Evolutionary conservation across 306 rosid genomes (phyloP), one percentile per base, ranked within the genome.

Genomic region (Fragaria iinumae): DNA sequence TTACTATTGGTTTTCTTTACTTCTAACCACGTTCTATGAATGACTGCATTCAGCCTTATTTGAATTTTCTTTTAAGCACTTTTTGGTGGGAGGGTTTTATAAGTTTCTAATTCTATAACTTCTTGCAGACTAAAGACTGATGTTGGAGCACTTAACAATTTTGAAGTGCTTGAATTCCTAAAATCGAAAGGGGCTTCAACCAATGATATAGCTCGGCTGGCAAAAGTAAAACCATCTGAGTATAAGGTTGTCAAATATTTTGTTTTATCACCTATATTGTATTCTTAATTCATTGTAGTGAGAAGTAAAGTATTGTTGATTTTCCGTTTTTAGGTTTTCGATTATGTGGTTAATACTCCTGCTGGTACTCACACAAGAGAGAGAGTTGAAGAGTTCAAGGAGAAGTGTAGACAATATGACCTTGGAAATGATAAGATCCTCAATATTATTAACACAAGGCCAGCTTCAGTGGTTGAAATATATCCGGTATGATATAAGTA

Each of bases 381-480:
- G 81, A 71, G 47, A 71, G 49, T 91, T 80, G 36, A 57, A 8
- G 91, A 84, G 57, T 91, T 91, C 83, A 53, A 86, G 74, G 80
- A 67, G 36, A 83, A 78, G 74, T 83, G 86, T 78, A 87, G 75
- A 73, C 75, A 29, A 38, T 86, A 77, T 78, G 88, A 86, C 70
- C 90, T 94, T 38, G 91, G 93, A 16, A 84, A 90, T 84, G 90
- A 93, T 59, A 96, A 88, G 86, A 39, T 94, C 78, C 87, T 94
- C 67, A 94, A 94, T 75, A 83, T 94, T 72, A 16, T 91, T 70
- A 89, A 94, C 84, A 65, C 68, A 25, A 87, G 93, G 79, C 93
- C 97, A 16, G 56, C 84, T 66, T 25, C 81, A 18, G 60, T 57
- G 0, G 94, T 89, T 69, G 94, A 79, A 80, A 38, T 88, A 56